These are phyloP conservation scores for Craspedostauros australis DNA, from an alignment of 108 stramenopile genomes.

Conservation along the genomic window DNA sequence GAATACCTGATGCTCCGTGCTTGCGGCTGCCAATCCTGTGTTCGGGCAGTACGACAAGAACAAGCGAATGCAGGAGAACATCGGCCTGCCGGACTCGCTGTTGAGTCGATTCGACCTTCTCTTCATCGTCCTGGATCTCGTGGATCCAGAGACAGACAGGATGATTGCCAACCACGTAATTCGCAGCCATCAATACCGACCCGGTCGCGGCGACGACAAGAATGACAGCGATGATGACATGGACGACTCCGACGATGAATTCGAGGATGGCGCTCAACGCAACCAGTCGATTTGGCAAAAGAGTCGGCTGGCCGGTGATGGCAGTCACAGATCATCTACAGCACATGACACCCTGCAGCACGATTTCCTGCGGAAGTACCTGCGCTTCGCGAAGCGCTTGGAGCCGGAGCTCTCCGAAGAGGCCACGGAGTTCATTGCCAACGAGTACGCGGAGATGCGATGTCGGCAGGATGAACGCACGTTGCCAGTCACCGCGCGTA, in stretches of 20 bases:
- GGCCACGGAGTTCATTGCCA: slow-evolving; percentile 93
- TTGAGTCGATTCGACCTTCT: slow-evolving; percentile 98
- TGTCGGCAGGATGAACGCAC: slow-evolving; percentile 84
- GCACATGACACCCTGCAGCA: slow-evolving; percentile 84
- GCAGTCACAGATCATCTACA: no score
- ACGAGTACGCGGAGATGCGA: slow-evolving; percentile 93
- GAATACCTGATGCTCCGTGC: slow-evolving; percentile 94
- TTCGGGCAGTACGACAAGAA: slow-evolving; percentile 98
- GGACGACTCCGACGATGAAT: slow-evolving; percentile 56
- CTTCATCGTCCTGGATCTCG: slow-evolving; percentile 98
- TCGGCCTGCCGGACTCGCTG: slow-evolving; percentile 98
- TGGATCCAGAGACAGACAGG: slow-evolving; percentile 93
- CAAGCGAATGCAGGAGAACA: slow-evolving; percentile 94
- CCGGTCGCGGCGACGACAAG: slow-evolving; percentile 62
- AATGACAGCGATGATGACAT: slow-evolving; percentile 81
- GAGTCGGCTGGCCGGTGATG: slow-evolving; percentile 43
- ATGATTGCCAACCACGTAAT: slow-evolving; percentile 95
- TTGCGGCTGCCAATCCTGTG: slow-evolving; percentile 99
- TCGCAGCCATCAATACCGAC: slow-evolving; percentile 88
- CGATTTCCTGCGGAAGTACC: slow-evolving; percentile 95
- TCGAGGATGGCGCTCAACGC: slow-evolving; percentile 21
- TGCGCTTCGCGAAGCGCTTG: slow-evolving; percentile 95
- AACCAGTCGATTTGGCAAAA: slow-evolving; percentile 73
- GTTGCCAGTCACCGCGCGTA: slow-evolving; percentile 94
- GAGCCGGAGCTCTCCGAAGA: slow-evolving; percentile 89